Base-by-base conservation (phyloP, 768 basidiomycete species). In the Ramaria sp. region DNA sequence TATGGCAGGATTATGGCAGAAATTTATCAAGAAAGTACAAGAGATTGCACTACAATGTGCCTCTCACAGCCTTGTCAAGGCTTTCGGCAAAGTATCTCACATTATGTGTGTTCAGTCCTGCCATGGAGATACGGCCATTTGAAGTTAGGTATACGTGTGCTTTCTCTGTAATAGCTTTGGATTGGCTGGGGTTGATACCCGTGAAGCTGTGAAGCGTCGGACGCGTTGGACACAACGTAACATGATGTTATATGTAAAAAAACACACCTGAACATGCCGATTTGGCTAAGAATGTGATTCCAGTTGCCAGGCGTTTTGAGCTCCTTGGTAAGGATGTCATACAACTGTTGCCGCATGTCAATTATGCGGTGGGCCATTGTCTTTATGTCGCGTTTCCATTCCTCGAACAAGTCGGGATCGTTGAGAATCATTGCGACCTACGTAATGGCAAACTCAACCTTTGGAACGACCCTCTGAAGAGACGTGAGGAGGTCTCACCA, bases 301-400 rank as follows among this genome's bases (percentile, higher is more conserved):
- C 96, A 99, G 63, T 81, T 82, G 5, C 93, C 91, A 3, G 93
- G 93, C 49, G 90, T 94, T 64, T 86, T 78, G 59, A 91, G 68
- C 66, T 86, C 83, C 59, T 88, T 75, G 18, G 78, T 85, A 65
- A 96, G 67, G 62, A 88, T 65, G 52, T 77, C 70, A 74, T 81
- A 75, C 61, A 99, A 74, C 70, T 87, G 78, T 58, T 79, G 71
- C 39, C 96, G 81, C 94, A 97, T 97, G 49, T 76, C 73, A 63
- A 94, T 95, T 66, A 99, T 98, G 50, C 93, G 81, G 48, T 80
- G 79, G 3, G 92, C 85, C 96, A 99, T 99, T 63, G 83, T 87
- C 70, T 75, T 73, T 66, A 99, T 89, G 67, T 98, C 94, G 56
- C 66, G 67, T 65, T 85, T 88, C 96, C 96, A 99, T 61, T 91